Conservation (phyloP, 768 basidiomycete genomes). For the Collybiopsis confluens region DNA sequence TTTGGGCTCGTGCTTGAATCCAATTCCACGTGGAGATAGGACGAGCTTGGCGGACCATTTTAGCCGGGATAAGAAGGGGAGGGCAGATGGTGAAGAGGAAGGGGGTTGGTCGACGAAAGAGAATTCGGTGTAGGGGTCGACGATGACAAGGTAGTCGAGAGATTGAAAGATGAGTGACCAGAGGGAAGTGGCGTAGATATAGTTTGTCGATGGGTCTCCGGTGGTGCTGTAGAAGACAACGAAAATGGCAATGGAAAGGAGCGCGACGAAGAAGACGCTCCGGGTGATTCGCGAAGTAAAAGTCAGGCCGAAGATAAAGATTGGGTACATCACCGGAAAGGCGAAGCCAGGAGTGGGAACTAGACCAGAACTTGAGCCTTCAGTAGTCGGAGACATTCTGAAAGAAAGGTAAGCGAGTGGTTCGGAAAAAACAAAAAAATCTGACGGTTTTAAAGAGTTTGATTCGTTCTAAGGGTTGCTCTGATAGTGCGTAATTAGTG, state of each 20-base stretch:
- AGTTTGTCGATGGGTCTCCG: slow-evolving; percentile 15
- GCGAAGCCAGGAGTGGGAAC: too few species aligned
- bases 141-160: slow-evolving; percentile 25
- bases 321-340: neutral
- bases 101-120: slow-evolving; percentile 14
- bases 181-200: slow-evolving; percentile 3
- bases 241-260: slow-evolving; percentile 7
- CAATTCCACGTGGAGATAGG: slow-evolving; percentile 28
- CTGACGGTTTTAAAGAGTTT: too few species aligned
- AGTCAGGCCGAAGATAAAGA: neutral
- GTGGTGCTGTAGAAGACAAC: slow-evolving; percentile 25
- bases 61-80: slow-evolving; percentile 17
- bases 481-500: too few species aligned
- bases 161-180: slow-evolving; percentile 21
- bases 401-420: too few species aligned
- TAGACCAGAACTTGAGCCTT: too few species aligned
- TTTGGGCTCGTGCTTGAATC: slow-evolving; percentile 28
- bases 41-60: slow-evolving; percentile 27
- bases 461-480: too few species aligned
- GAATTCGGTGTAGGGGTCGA: slow-evolving; percentile 20
- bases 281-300: neutral
- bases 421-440: too few species aligned
- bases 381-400: too few species aligned
- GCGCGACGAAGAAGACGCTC: neutral
- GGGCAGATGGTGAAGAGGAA: slow-evolving; percentile 7